These are phyloP conservation scores for Beauveria sp. DNA, from an alignment of 2,329 filamentous ascomycete genomes.

Conservation along the genomic window DNA sequence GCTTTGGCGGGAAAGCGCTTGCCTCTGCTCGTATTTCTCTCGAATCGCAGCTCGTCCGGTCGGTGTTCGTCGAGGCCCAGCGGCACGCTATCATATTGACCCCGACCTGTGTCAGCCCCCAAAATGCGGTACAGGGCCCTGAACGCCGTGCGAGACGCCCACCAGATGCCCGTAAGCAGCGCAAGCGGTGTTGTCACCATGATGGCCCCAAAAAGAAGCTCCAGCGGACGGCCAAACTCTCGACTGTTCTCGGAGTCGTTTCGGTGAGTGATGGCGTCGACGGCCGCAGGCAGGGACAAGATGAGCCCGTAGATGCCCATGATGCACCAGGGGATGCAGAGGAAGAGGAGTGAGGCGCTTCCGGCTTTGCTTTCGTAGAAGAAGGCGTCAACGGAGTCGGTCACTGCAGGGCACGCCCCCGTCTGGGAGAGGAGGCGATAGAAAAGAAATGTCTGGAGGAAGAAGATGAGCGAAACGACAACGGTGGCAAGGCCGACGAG, in stretches of 20 bases:
- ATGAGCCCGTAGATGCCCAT: not conserved
- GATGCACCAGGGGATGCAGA: constrained; percentile 1
- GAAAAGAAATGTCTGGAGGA: not conserved
- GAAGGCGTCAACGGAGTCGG: not conserved
- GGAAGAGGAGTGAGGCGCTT: not conserved
- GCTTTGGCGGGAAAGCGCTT: not conserved
- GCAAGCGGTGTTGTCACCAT: not conserved
- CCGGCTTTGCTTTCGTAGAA: not conserved
- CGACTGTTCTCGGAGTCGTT: not conserved
- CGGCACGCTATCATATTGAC: not conserved
- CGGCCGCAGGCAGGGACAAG: not conserved
- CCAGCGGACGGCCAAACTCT: not conserved
- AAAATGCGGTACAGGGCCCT: constrained; percentile 1
- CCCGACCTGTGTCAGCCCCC: not conserved
- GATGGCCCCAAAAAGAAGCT: not conserved
- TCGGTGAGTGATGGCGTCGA: not conserved
- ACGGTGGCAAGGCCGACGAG: not conserved
- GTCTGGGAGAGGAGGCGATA: not conserved
- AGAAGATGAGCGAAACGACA: not conserved
- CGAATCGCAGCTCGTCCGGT: not conserved
- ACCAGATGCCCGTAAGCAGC: not conserved
- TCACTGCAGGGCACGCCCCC: not conserved
- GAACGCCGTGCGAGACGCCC: constrained; percentile 7
- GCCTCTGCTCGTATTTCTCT: not conserved
- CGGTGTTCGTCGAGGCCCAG: not conserved